A percentile compares a stretch with the other conserved stretches of the same genome.
Evolutionary conservation across 2,329 filamentous ascomycete genomes (phyloP).

Genomic region (Aspergillus nomiae): DNA sequence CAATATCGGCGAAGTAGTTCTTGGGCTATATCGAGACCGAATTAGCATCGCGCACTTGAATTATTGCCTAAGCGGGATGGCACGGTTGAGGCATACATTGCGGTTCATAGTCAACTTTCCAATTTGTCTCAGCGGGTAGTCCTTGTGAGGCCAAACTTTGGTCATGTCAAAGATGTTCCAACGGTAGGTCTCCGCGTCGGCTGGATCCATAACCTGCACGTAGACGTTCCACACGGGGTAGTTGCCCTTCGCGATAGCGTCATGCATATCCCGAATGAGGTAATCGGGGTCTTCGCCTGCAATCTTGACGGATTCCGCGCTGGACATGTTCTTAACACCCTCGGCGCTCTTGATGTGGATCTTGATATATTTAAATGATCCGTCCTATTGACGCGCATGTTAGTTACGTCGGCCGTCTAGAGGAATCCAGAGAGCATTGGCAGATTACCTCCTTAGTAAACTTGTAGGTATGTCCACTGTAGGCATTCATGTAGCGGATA

Average conservation of each 20-base stretch:
- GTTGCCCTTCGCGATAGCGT: constrained; percentile 69
- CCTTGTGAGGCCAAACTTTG: constrained; percentile 78
- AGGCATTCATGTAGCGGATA: constrained; percentile 64
- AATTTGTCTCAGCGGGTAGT: constrained; percentile 72
- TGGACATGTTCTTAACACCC: constrained; percentile 54
- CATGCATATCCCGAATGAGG: constrained; percentile 71
- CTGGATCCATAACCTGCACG: constrained; percentile 72
- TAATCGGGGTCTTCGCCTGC: constrained; percentile 75
- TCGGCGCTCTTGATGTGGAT: constrained; percentile 48
- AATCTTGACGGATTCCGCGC: constrained; percentile 72
- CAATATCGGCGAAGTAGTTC: constrained; percentile 68
- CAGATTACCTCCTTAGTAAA: constrained; percentile 53
- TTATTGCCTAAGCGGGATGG: not conserved
- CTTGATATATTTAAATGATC: constrained; percentile 64
- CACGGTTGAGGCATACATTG: constrained; percentile 51
- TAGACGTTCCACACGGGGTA: constrained; percentile 78
- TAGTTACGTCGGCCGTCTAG: not conserved
- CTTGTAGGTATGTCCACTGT: constrained; percentile 66
- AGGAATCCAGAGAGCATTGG: not conserved
- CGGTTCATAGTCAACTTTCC: constrained; percentile 75
- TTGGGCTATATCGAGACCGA: constrained; percentile 30
- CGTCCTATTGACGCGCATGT: constrained; percentile 42
- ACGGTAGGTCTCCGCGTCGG: constrained; percentile 71
- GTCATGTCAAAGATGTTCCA: constrained; percentile 84
- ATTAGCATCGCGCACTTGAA: not conserved